Evolutionary conservation across 2,329 filamentous ascomycete genomes (phyloP).

Genomic region (Magnaporthiopsis incrustans): DNA sequence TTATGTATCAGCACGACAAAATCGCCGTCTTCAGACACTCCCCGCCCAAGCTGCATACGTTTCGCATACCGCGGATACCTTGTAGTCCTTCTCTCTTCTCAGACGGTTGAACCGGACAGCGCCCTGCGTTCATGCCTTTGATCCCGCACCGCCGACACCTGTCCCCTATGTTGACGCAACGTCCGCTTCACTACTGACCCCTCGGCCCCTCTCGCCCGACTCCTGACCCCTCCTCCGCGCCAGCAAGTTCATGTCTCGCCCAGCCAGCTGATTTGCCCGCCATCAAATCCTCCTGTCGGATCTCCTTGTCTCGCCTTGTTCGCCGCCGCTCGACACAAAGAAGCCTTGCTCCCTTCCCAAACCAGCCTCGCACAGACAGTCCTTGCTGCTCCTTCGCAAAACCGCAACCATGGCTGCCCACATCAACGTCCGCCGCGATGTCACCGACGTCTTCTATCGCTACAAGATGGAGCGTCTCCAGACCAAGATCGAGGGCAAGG

Average conservation of each 20-base stretch:
- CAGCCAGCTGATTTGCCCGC: slow-evolving; percentile 2
- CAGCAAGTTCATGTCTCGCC: slow-evolving; percentile 9
- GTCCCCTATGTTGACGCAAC: slow-evolving; percentile 49
- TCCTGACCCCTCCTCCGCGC: slow-evolving; percentile 22
- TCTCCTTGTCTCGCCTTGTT: neutral
- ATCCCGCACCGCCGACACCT: slow-evolving; percentile 41
- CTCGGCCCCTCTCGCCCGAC: slow-evolving; percentile 32
- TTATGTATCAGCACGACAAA: slow-evolving; percentile 97
- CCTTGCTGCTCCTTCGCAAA: slow-evolving; percentile 22
- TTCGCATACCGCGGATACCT: slow-evolving; percentile 92
- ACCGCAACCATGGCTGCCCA: slow-evolving; percentile 73
- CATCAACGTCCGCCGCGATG: slow-evolving; percentile 97
- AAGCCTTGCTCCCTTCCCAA: slow-evolving; percentile 1
- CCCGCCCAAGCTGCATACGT: slow-evolving; percentile 91
- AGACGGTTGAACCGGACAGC: slow-evolving; percentile 66
- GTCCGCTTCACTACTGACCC: slow-evolving; percentile 46
- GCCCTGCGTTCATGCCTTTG: slow-evolving; percentile 49
- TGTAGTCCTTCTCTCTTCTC: slow-evolving; percentile 83
- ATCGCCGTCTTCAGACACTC: slow-evolving; percentile 89
- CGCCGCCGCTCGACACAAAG: neutral
- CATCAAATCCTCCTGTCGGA: slow-evolving; percentile 2
- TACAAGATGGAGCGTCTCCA: slow-evolving; percentile 99
- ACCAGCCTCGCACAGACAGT: slow-evolving; percentile 19
- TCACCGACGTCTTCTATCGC: slow-evolving; percentile 97
- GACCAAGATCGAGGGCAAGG: slow-evolving; percentile 99